Percentiles rank a stretch among this genome's conserved stretches.
Evolutionary conservation across 2,329 filamentous ascomycete species (phyloP).

Genomic region (Penicillium sp.): DNA sequence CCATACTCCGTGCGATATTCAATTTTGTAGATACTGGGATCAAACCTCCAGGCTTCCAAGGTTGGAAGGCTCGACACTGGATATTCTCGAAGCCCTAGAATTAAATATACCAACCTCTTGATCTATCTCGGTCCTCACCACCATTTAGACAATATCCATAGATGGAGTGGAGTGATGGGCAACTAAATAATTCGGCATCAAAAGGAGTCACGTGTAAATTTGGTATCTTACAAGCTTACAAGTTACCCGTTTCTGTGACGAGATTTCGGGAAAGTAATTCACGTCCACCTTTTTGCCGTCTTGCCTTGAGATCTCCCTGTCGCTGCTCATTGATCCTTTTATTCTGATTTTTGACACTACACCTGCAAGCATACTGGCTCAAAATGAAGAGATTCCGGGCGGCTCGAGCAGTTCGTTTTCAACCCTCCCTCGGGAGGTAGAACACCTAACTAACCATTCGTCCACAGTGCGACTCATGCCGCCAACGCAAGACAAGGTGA

Average conservation of each 20-base stretch:
- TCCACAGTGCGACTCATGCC: slow-evolving; percentile 9
- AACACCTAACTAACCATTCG: neutral
- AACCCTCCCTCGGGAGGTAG: neutral
- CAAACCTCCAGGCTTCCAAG: no score
- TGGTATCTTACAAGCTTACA: neutral
- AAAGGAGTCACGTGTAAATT: neutral
- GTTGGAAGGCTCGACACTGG: no score
- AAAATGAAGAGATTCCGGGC: slow-evolving; percentile 11
- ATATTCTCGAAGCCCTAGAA: no score
- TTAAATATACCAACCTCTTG: no score
- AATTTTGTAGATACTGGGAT: no score
- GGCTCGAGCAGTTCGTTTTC: slow-evolving; percentile 8
- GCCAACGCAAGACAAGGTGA: slow-evolving; percentile 11
- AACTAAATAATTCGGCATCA: no score
- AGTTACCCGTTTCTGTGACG: neutral
- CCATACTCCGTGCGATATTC: no score
- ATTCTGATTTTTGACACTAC: neutral
- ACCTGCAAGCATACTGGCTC: neutral
- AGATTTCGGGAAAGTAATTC: neutral
- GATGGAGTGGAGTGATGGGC: no score
- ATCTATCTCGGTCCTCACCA: no score
- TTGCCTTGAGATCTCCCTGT: neutral
- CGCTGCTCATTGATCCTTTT: neutral
- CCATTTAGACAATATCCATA: no score
- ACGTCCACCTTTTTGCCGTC: neutral